Conservation (phyloP, 2,329 filamentous ascomycete species). For the Ceratocystis eucalypticola region DNA sequence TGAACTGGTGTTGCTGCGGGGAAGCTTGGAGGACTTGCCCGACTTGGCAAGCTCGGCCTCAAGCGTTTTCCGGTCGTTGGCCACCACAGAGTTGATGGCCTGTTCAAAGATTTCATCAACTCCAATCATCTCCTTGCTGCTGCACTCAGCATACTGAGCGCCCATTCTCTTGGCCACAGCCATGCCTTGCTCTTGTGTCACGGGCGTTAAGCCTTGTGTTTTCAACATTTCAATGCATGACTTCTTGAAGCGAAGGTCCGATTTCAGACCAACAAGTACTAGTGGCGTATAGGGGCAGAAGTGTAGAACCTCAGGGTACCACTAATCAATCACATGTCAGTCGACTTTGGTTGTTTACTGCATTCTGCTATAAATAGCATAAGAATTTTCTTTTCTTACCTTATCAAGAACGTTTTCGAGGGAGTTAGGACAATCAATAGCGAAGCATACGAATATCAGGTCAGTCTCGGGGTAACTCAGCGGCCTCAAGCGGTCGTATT, state of each 20-base stretch:
- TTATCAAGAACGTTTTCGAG: constrained; percentile 98
- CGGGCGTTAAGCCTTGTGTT: constrained; percentile 89
- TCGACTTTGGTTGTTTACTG: neutral
- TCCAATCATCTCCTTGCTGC: constrained; percentile 90
- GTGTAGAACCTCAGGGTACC: constrained; percentile 97
- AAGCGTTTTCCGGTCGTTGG: constrained; percentile 56
- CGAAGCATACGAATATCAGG: constrained; percentile 96
- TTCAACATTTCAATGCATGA: constrained; percentile 98
- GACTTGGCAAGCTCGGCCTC: constrained; percentile 35
- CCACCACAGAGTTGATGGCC: constrained; percentile 80
- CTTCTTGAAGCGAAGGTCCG: constrained; percentile 86
- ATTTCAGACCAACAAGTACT: constrained; percentile 91
- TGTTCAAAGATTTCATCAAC: constrained; percentile 93
- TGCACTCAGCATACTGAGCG: constrained; percentile 94
- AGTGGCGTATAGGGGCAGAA: constrained; percentile 97
- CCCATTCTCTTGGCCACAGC: constrained; percentile 86
- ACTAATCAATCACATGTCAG: constrained; percentile 39
- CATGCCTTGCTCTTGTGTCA: constrained; percentile 80
- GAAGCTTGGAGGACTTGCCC: constrained; percentile 26
- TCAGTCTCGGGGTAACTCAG: constrained; percentile 97
- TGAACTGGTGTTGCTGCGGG: constrained; percentile 29
- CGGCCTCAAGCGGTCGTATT: constrained; percentile 90
- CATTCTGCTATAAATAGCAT: neutral
- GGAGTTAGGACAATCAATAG: constrained; percentile 96
- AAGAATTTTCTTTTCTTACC: constrained; percentile 39